Base-by-base conservation (phyloP, 2,329 filamentous ascomycete species). In the Calonectria honghensis region DNA sequence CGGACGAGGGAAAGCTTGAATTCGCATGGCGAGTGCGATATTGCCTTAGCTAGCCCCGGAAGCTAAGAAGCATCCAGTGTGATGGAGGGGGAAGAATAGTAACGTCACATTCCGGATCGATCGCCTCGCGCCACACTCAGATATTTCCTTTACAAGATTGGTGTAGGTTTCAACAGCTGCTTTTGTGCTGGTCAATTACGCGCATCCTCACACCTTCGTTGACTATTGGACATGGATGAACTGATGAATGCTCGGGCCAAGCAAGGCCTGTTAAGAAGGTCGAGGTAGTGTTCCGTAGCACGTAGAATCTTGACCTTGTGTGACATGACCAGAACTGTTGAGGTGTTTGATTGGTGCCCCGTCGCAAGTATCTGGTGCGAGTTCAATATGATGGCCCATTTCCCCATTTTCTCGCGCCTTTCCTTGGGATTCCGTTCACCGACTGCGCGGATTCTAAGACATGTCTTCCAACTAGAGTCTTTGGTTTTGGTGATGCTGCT, bases 81-180 rank as follows among this genome's bases (percentile, higher is more conserved):
- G n/a, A 24, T 24, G 45, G 10, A 57, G 31, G 31, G 31, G 29
- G 14, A 20, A n/a, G 14, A 20, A 41, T 29, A 11, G 57, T 24
- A 61, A 61, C 57, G 35, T 61, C 57, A 61, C 57, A 61, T 59
- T 14, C 57, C 24, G 57, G n/a, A 61, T 61, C 31, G 31, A 39
- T n/a, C 32, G 37, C 27, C 10, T 61, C 20, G 35, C 35, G 57
- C 57, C 57, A 41, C 57, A 41, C 35, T 39, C n/a, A 41, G 16
- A 61, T 41, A 61, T 39, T n/a, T 61, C 32, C 13, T 37, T 27
- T n/a, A 39, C n/a, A 24, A 39, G 57, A n/a, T 61, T 61, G 57
- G 35, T 11, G 57, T 41, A 29, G 13, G n/a, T 37, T 27, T 13
- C 29, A 54, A 31, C 16, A 31, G 14, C 7, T n/a, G 9, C 16